Evolutionary conservation across 257 asterid genomes (phyloP), one percentile per base, ranked within the genome.

Genomic region (Apocynum venetum): DNA sequence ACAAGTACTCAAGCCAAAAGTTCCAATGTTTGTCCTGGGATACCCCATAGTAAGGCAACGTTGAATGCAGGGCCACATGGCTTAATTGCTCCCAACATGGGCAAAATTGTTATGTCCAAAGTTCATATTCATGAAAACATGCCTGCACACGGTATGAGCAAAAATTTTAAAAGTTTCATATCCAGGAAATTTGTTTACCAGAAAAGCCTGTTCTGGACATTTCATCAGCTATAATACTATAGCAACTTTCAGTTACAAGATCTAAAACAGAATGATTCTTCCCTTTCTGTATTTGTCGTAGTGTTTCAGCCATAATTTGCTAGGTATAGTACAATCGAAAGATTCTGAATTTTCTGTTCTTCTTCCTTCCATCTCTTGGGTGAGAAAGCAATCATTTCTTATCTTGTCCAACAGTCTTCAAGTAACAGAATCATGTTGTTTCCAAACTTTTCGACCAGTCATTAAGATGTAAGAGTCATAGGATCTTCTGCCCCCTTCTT

Each of bases 201-300:
- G 9, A 60, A 25, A 41, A 63, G 69, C 35, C 47, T 67, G 72
- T 17, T 66, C 35, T 40, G 72, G 3, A 41, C 72, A 38, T 66
- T 66, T 66, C 51, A 66, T 66, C 31, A 43, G 72, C 72, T 15
- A 67, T 66, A 2, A 66, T 41, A 67, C 72, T 17, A 19, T 67
- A n/a, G 35, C 72, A 41, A 41, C 72, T 67, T 41, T 67, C 25
- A 67, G 72, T 67, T 17, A 43, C 52, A 67, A 67, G 48, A 67
- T 41, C 8, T 0, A 43, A 43, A 67, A 67, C 72, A 67, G 43
- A 67, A 67, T 67, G 14, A 67, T 67, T 67, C 31, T 43, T 67
- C 52, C 72, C 14, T 67, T 40, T 41, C 35, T 41, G 12, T 41
- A 66, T 14, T 19, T 66, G 72, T 67, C 72, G 14, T 67, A 14